Conservation (phyloP, 441 rosid species). For the Populus tomentosa region DNA sequence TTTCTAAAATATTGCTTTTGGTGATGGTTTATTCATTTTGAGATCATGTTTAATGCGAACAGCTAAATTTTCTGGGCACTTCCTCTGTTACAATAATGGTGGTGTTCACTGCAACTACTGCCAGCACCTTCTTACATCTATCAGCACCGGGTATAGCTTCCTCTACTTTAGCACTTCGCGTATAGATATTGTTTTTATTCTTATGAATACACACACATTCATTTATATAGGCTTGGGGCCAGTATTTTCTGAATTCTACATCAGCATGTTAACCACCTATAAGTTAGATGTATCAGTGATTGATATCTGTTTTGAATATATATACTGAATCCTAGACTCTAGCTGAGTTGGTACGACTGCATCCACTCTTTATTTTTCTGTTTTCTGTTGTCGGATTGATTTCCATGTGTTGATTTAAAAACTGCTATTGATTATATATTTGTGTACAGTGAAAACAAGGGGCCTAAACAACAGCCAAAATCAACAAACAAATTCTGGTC, state of each 20-base stretch:
- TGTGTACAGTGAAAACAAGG: conserved; percentile 11
- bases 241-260: background rate
- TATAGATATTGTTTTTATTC: background rate
- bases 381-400: background rate
- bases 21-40: background rate
- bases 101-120: conserved; percentile 8
- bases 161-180: background rate
- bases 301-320: background rate
- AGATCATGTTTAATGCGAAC: background rate
- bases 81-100: conserved; percentile 17
- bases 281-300: background rate
- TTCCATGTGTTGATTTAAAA: background rate
- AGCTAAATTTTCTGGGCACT: conserved; percentile 10
- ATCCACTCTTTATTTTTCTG: background rate
- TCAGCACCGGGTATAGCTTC: conserved; percentile 21
- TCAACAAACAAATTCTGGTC: background rate
- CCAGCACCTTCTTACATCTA: conserved; percentile 7
- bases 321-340: background rate
- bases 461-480: conserved; percentile 8
- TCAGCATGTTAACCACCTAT: background rate
- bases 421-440: background rate
- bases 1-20: background rate
- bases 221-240: background rate
- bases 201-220: background rate
- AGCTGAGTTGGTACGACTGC: background rate